These are phyloP conservation scores for Alternaria sp. DNA, from an alignment of 2,329 filamentous ascomycete species.

Conservation along the genomic window DNA sequence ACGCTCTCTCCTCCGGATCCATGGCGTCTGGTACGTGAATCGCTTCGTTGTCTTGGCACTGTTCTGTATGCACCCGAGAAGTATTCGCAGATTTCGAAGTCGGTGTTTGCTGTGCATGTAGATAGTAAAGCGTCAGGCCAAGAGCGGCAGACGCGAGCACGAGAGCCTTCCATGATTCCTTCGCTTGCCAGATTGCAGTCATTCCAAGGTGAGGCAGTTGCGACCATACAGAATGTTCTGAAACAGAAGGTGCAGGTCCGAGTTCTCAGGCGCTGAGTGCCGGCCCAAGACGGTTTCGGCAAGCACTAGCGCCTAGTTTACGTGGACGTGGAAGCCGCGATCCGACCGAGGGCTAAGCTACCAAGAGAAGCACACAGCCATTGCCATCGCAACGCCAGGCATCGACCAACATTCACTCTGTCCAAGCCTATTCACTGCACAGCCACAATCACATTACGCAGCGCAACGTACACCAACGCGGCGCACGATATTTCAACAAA, in stretches of 20 bases:
- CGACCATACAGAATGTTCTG: slow-evolving; percentile 27
- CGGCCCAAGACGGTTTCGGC: slow-evolving; percentile 36
- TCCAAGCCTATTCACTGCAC: slow-evolving; percentile 29
- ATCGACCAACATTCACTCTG: slow-evolving; percentile 28
- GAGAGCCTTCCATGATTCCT: slow-evolving; percentile 34
- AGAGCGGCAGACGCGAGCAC: slow-evolving; percentile 31
- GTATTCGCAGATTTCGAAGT: slow-evolving; percentile 16
- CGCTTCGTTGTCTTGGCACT: slow-evolving; percentile 39
- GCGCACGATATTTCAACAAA: slow-evolving; percentile 12
- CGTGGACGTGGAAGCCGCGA: slow-evolving; percentile 46
- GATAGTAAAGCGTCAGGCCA: slow-evolving; percentile 31
- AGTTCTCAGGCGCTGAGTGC: slow-evolving; percentile 24
- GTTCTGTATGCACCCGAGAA: slow-evolving; percentile 23
- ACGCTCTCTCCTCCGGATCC: slow-evolving; percentile 52
- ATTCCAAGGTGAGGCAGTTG: slow-evolving; percentile 27
- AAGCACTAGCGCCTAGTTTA: slow-evolving; percentile 38
- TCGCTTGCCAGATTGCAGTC: slow-evolving; percentile 15
- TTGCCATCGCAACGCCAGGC: slow-evolving; percentile 29
- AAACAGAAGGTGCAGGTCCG: slow-evolving; percentile 33
- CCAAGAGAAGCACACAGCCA: slow-evolving; percentile 11
- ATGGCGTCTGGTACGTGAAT: slow-evolving; percentile 40
- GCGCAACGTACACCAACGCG: slow-evolving; percentile 34
- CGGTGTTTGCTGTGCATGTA: slow-evolving; percentile 22
- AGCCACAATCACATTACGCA: slow-evolving; percentile 45
- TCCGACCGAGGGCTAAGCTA: slow-evolving; percentile 32